phyloP scores from a whole-genome alignment of 495 filamentous ascomycete species.

The Penicillium subrubescens region DNA sequence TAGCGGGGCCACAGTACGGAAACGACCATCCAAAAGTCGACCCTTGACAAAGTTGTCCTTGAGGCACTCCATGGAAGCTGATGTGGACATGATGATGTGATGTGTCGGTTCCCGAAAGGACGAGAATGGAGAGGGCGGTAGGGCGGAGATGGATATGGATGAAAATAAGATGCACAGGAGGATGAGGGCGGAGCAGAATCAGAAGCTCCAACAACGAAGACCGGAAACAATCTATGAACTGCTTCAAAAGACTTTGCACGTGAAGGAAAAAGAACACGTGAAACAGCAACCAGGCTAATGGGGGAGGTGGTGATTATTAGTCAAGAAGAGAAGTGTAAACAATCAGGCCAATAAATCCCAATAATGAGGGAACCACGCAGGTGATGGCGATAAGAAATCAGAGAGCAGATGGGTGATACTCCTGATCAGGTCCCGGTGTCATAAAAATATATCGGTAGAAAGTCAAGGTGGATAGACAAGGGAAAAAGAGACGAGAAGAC shows the following conservation, averaged over 20 bases:
- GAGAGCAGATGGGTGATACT: slow-evolving; percentile 29
- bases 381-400: slow-evolving; percentile 19
- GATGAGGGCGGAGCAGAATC: slow-evolving; percentile 15
- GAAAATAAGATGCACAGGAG: slow-evolving; percentile 28
- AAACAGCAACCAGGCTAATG: slow-evolving; percentile 45
- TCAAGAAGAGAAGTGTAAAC: slow-evolving; percentile 37
- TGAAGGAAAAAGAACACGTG: slow-evolving; percentile 50
- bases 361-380: slow-evolving; percentile 31
- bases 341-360: slow-evolving; percentile 35
- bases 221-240: slow-evolving; percentile 31
- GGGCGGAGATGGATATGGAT: neutral
- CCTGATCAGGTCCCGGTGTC: slow-evolving; percentile 60
- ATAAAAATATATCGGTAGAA: slow-evolving; percentile 55
- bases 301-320: slow-evolving; percentile 36
- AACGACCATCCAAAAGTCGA: slow-evolving; percentile 79
- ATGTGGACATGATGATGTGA: slow-evolving; percentile 38
- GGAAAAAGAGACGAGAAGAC: slow-evolving; percentile 54
- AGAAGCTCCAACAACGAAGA: slow-evolving; percentile 24
- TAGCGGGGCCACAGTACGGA: slow-evolving; percentile 86
- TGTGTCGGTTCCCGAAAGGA: slow-evolving; percentile 29
- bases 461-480: slow-evolving; percentile 55
- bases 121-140: slow-evolving; percentile 13
- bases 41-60: slow-evolving; percentile 72
- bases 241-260: slow-evolving; percentile 30
- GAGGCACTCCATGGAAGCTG: slow-evolving; percentile 76